Conservation (phyloP, 2,329 filamentous ascomycete genomes). For the Penicillium psychrosexuale region DNA sequence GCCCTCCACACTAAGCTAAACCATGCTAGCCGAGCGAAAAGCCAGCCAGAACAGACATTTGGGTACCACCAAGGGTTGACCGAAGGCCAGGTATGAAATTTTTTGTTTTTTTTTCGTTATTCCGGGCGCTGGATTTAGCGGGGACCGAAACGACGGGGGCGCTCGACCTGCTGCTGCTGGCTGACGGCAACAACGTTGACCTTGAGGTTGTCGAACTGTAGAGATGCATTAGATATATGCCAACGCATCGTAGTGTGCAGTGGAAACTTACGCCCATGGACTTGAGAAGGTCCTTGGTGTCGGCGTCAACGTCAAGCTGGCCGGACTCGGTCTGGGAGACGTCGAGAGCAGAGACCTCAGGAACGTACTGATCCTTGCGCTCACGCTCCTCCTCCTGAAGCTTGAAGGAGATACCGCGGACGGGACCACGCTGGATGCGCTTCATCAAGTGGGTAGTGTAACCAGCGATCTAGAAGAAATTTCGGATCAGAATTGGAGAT, state of each 20-base stretch:
- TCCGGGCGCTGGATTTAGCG: conserved; percentile 22
- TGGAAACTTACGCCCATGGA: conserved; percentile 82
- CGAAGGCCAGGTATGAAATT: conserved; percentile 28
- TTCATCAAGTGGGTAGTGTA: conserved; percentile 99
- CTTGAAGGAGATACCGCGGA: conserved; percentile 99
- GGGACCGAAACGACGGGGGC: conserved; percentile 68
- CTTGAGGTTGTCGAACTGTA: conserved; percentile 91
- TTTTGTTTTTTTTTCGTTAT: conserved; percentile 27
- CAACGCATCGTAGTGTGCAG: background rate
- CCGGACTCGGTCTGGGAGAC: conserved; percentile 92
- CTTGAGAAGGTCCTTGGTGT: conserved; percentile 99
- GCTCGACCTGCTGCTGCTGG: conserved; percentile 83
- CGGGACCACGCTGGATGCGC: conserved; percentile 98
- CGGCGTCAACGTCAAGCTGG: conserved; percentile 88
- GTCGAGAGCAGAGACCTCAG: conserved; percentile 97
- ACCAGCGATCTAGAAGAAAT: conserved; percentile 71
- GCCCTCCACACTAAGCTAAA: conserved; percentile 30
- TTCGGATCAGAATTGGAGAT: background rate
- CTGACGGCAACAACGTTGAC: conserved; percentile 91
- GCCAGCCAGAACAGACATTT: conserved; percentile 29
- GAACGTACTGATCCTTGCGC: conserved; percentile 99
- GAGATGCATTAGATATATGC: conserved; percentile 7
- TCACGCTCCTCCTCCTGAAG: conserved; percentile 99
- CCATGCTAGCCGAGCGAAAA: conserved; percentile 24
- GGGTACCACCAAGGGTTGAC: conserved; percentile 30